Evolutionary conservation across 208 protist species (phyloP).

Genomic region (Acanthamoeba triangularis): DNA sequence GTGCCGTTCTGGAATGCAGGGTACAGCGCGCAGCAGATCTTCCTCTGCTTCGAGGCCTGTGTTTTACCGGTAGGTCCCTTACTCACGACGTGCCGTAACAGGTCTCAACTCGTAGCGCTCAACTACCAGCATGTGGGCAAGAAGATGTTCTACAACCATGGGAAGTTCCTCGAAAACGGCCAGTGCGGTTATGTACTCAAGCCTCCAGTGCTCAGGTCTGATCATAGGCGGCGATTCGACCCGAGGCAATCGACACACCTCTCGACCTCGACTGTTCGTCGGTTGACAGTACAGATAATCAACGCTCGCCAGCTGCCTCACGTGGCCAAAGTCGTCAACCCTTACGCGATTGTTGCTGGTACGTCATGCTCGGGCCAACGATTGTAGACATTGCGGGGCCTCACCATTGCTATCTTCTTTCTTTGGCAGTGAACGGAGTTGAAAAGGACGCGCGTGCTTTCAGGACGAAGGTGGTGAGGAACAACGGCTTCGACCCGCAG

Average conservation of each 20-base stretch:
- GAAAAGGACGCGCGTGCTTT: slow-evolving; percentile 45
- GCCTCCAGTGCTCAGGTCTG: slow-evolving; percentile 88
- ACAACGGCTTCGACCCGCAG: slow-evolving; percentile 86
- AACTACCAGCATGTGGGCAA: slow-evolving; percentile 93
- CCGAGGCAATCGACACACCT: not conserved
- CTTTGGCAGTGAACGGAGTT: not conserved
- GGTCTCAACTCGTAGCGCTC: slow-evolving; percentile 95
- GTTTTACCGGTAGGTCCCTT: not conserved
- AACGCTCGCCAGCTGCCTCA: slow-evolving; percentile 82
- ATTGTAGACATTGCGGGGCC: not conserved
- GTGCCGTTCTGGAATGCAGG: slow-evolving; percentile 90
- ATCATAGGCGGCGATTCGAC: not conserved
- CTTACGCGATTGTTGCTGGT: slow-evolving; percentile 71
- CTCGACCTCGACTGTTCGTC: slow-evolving; percentile 26
- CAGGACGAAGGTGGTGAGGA: slow-evolving; percentile 3
- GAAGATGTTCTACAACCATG: slow-evolving; percentile 92
- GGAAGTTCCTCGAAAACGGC: slow-evolving; percentile 96
- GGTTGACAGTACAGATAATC: slow-evolving; percentile 55
- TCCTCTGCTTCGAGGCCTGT: not conserved
- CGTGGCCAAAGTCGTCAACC: slow-evolving; percentile 78
- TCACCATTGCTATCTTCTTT: not conserved
- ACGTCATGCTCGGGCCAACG: not conserved
- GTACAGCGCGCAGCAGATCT: slow-evolving; percentile 13
- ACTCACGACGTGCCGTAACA: slow-evolving; percentile 34
- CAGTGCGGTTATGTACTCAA: slow-evolving; percentile 96